These are phyloP conservation scores for Detonula confervacea DNA, from an alignment of 352 stramenopile genomes.

Conservation along the genomic window DNA sequence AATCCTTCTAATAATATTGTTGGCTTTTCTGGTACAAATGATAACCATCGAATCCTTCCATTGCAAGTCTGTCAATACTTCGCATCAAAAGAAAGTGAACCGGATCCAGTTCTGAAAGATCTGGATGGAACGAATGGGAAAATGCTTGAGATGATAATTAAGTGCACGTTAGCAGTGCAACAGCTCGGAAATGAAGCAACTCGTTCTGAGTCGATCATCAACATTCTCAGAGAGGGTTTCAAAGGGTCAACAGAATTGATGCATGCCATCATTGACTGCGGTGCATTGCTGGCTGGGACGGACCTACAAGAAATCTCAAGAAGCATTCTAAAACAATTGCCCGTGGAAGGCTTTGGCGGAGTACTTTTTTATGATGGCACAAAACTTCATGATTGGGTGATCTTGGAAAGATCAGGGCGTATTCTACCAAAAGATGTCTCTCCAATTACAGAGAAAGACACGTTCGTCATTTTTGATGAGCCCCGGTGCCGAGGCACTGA, in stretches of 20 bases:
- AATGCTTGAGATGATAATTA: constrained; percentile 87
- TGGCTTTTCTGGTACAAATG: constrained; percentile 91
- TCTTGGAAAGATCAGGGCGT: constrained; percentile 81
- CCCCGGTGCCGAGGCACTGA: constrained; percentile 88
- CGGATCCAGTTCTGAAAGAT: constrained; percentile 47
- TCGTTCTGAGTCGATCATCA: constrained; percentile 3
- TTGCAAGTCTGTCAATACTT: constrained; percentile 84
- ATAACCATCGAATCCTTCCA: constrained; percentile 85
- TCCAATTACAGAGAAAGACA: constrained; percentile 86
- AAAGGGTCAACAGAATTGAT: constrained; percentile 59
- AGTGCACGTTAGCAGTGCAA: constrained; percentile 53
- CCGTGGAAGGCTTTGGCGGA: constrained; percentile 50
- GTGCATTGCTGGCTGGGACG: constrained; percentile 86
- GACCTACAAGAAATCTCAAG: constrained; percentile 74
- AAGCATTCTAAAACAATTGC: constrained; percentile 68
- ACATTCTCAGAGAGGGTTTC: constrained; percentile 53
- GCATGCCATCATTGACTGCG: constrained; percentile 88
- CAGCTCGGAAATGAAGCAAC: constrained; percentile 10
- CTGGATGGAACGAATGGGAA: constrained; percentile 88
- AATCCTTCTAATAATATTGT: constrained; percentile 71
- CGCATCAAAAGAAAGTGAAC: constrained; percentile 47
- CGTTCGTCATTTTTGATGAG: constrained; percentile 92
- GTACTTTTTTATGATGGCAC: constrained; percentile 90
- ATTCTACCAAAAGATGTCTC: constrained; percentile 81
- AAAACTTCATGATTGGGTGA: constrained; percentile 85